Base-by-base conservation (phyloP, 805 yeast genomes). In the Spathaspora passalidarum region DNA sequence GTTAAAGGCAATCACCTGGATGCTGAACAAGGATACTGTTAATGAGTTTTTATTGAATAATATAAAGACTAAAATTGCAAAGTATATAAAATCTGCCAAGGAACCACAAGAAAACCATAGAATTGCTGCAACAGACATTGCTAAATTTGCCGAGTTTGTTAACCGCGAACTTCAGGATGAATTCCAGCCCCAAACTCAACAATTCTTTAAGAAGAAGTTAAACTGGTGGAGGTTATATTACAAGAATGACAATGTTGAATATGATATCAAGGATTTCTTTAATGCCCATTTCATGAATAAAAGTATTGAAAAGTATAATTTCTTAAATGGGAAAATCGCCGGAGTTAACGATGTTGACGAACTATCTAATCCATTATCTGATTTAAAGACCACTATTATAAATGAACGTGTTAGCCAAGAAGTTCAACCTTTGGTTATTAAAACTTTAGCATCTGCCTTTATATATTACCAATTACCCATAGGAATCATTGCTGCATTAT, bases 211-310 rank as follows among this genome's bases (percentile, higher is more conserved):
- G 19, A 55, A 52, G 16, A 60, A 56, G 14, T 60, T 72, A 42
- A 52, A 54, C 14, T 72, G 76, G 76, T 72, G 74, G 72, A 69
- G 58, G 50, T 52, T 72, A n/a, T 72, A 72, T 51, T 57, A 56
- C 46, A 62, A 61, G 40, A 72, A 72, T 48, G 77, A 72, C 42
- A 71, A 72, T 49, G 69, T 72, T 18, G 75, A 69, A 52, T 72
- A 72, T 47, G 66, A 62, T 32, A 49, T 72, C 38, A 72, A 72
- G 46, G 77, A 72, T 46, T 69, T 48, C 52, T 64, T 72, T 47
- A 57, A 47, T 38, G 40, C 51, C 7, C 53, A 61, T 29, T 72
- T 72, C 54, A 69, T 72, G 75, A 56, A 50, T 43, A 49, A 59
- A 20, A 69, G 75, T 46, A 68, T 71, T 32, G 75, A 69, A 43